A percentile compares a stretch with the other conserved stretches of the same genome.
Conservation (phyloP, 1,139 yeast genomes). For the Yamadazyma oceani region DNA sequence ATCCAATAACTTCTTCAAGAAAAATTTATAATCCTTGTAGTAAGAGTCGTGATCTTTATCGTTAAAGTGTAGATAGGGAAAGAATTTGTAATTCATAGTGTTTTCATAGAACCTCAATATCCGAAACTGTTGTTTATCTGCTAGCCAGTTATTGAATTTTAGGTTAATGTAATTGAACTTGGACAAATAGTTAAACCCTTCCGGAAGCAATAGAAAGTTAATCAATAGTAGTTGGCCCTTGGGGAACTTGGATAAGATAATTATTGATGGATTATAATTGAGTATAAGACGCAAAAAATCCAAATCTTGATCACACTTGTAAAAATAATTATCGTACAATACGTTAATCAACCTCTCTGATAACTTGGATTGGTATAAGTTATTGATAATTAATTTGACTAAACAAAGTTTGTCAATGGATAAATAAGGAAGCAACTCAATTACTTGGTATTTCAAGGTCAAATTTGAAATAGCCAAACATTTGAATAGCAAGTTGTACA, state of each 20-base stretch:
- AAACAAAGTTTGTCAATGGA: constrained; percentile 39
- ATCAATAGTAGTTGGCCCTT: constrained; percentile 30
- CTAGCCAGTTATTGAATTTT: constrained; percentile 33
- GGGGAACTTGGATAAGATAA: constrained; percentile 23
- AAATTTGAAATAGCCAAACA: constrained; percentile 58
- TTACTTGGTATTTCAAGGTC: constrained; percentile 27
- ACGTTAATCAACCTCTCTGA: constrained; percentile 51
- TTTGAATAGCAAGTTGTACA: constrained; percentile 65
- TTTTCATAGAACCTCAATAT: constrained; percentile 15
- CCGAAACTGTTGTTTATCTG: constrained; percentile 12
- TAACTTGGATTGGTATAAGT: constrained; percentile 45
- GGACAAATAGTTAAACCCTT: constrained; percentile 39
- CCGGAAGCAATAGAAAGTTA: constrained; percentile 29
- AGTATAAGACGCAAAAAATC: constrained; percentile 23
- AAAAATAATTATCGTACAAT: constrained; percentile 18
- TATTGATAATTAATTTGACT: constrained; percentile 57
- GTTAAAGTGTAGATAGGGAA: constrained; percentile 24
- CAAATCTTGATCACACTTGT: constrained; percentile 18
- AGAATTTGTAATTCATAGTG: constrained; percentile 18
- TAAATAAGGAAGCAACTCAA: constrained; percentile 14
- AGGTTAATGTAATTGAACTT: constrained; percentile 32
- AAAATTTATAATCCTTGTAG: constrained; percentile 24
- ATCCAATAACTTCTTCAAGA: constrained; percentile 75
- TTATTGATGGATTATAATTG: constrained; percentile 32
- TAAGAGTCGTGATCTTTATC: background rate